A percentile compares a stretch with the other conserved stretches of the same genome.
Conservation (phyloP, 1,284 basidiomycete species). For the Microbotryum lychnidis-dioicae region DNA sequence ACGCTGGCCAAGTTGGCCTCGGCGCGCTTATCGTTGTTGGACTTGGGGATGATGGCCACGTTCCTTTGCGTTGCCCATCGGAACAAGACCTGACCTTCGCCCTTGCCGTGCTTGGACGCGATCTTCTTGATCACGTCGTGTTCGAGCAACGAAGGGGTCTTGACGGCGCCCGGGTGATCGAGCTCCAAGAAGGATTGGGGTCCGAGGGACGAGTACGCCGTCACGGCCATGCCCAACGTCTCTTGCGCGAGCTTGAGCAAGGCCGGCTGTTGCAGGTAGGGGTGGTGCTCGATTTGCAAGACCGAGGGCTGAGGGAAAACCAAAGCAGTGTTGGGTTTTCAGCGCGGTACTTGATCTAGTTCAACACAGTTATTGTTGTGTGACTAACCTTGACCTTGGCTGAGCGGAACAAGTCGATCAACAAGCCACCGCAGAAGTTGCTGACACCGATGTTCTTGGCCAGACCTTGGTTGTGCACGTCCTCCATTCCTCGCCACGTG, state of each 20-base stretch:
- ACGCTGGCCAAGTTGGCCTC: constrained; percentile 53
- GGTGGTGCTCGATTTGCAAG: constrained; percentile 57
- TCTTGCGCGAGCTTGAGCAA: constrained; percentile 54
- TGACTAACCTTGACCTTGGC: constrained; percentile 54
- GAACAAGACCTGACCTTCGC: constrained; percentile 57
- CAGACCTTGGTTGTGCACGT: constrained; percentile 44
- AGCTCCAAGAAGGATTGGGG: constrained; percentile 41
- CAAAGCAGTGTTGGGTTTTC: not conserved
- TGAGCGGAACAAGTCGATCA: constrained; percentile 48
- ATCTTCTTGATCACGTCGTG: constrained; percentile 48
- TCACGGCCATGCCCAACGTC: constrained; percentile 54
- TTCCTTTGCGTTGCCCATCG: constrained; percentile 69
- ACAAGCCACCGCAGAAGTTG: constrained; percentile 34
- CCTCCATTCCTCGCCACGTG: constrained; percentile 68
- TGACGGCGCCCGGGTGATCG: constrained; percentile 17
- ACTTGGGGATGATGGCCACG: constrained; percentile 69
- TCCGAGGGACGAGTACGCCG: constrained; percentile 71
- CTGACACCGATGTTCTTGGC: constrained; percentile 64
- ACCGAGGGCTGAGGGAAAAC: not conserved
- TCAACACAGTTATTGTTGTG: not conserved
- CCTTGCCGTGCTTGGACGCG: constrained; percentile 51
- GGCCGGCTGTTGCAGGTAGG: constrained; percentile 58
- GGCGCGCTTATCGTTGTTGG: constrained; percentile 50
- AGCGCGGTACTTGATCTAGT: too few relatives aligned
- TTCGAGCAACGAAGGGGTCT: constrained; percentile 45